Conservation (phyloP, 2,329 filamentous ascomycete species). For the Waltergamsia citrina region DNA sequence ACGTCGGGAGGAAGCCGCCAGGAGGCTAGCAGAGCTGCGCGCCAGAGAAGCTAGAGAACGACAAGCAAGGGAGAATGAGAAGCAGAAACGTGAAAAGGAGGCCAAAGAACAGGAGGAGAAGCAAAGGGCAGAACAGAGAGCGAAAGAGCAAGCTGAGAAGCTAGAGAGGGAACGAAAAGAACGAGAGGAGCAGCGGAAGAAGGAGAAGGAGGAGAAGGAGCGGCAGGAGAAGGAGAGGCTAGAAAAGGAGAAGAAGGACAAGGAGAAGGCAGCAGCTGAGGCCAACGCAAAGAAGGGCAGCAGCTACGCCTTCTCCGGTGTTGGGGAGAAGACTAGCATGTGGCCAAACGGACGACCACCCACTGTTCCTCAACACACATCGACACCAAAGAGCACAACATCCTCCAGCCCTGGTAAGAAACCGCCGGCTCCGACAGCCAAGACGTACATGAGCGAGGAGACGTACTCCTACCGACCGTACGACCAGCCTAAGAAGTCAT, state of each 20-base stretch:
- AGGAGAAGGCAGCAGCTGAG: conserved; percentile 19
- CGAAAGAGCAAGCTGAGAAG: conserved; percentile 13
- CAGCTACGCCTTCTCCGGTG: conserved; percentile 54
- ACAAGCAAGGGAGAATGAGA: conserved; percentile 29
- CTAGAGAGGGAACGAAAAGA: conserved; percentile 9
- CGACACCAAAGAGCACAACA: conserved; percentile 15
- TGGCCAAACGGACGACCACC: conserved; percentile 56
- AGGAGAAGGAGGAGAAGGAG: conserved; percentile 17
- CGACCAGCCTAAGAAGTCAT: conserved; percentile 50
- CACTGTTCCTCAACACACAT: conserved; percentile 16
- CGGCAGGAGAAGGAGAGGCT: conserved; percentile 11
- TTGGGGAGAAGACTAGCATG: conserved; percentile 60
- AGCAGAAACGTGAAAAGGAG: conserved; percentile 35
- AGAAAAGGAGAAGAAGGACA: conserved; percentile 19
- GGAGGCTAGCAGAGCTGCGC: conserved; percentile 41
- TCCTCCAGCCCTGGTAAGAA: conserved; percentile 23
- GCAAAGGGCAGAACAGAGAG: conserved; percentile 18
- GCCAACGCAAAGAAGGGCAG: conserved; percentile 30
- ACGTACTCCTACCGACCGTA: conserved; percentile 70
- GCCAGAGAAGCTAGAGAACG: conserved; percentile 45
- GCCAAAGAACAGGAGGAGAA: conserved; percentile 20
- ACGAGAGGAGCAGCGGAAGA: conserved; percentile 21
- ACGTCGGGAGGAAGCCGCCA: conserved; percentile 45
- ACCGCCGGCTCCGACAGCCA: conserved; percentile 39
- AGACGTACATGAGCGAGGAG: conserved; percentile 51